These are phyloP conservation scores for Plasmodium billcollinsi DNA, from an alignment of 169 alveolate species.

Conservation along the genomic window DNA sequence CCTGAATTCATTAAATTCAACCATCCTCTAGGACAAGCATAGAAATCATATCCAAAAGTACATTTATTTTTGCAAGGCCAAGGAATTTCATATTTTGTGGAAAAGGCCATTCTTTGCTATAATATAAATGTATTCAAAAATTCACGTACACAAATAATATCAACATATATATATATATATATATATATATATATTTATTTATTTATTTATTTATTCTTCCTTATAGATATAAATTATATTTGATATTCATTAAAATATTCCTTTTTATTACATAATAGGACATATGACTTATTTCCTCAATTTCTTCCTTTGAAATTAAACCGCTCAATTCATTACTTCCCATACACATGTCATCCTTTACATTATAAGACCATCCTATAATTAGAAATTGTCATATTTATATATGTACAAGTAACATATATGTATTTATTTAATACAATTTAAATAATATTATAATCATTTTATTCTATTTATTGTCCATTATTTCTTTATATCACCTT, in stretches of 20 bases:
- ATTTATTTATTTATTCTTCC: neutral
- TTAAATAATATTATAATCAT: no score
- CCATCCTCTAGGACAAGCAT: slow-evolving; percentile 73
- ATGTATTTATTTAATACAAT: no score
- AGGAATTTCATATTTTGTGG: slow-evolving; percentile 65
- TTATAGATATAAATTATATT: neutral
- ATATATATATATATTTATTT: neutral
- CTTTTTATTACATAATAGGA: slow-evolving; percentile 38
- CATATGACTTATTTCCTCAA: slow-evolving; percentile 62
- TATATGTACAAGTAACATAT: no score
- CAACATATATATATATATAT: neutral
- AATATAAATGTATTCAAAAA: neutral
- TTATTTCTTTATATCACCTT: slow-evolving; percentile 27
- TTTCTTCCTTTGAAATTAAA: slow-evolving; percentile 60
- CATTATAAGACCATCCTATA: slow-evolving; percentile 63
- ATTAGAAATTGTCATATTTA: slow-evolving; percentile 1
- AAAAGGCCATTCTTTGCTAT: slow-evolving; percentile 68
- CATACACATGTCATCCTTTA: slow-evolving; percentile 24
- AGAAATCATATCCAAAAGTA: slow-evolving; percentile 40
- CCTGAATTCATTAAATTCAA: slow-evolving; percentile 62
- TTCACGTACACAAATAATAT: neutral
- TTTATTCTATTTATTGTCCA: neutral
- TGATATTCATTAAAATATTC: slow-evolving; percentile 1
- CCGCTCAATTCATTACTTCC: slow-evolving; percentile 37
- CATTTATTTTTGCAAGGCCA: slow-evolving; percentile 73